A percentile compares a stretch with the other conserved stretches of the same genome.
Conservation (phyloP, 345 rosid species). For the Salix brachista region DNA sequence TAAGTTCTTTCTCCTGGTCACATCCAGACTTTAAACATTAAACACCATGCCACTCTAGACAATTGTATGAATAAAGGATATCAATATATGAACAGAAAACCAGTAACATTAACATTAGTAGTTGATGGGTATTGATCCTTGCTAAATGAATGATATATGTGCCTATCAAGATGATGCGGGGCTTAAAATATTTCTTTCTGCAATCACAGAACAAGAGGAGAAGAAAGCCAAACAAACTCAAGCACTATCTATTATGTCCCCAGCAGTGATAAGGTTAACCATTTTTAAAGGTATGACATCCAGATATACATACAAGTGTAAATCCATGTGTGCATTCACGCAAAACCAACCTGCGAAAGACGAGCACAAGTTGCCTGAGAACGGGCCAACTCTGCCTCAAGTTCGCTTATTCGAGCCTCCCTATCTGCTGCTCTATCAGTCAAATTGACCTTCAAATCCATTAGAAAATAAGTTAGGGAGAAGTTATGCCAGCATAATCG, state of each 20-base stretch:
- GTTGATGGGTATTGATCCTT: not conserved
- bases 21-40: conserved; percentile 14
- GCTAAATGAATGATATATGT: too few species aligned
- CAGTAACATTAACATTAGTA: not conserved
- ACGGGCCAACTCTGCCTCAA: conserved; percentile 64
- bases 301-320: not conserved
- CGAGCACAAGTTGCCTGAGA: conserved; percentile 60
- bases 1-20: conserved; percentile 83
- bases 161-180: too few species aligned
- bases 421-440: conserved; percentile 56
- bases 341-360: conserved; percentile 54
- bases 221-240: too few species aligned
- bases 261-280: too few species aligned
- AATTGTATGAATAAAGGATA: not conserved
- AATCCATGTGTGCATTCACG: not conserved
- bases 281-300: too few species aligned
- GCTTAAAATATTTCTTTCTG: too few species aligned
- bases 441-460: conserved; percentile 56
- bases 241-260: too few species aligned
- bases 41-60: not conserved
- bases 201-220: too few species aligned
- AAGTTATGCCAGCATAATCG: not conserved
- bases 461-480: not conserved
- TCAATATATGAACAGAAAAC: not conserved
- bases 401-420: conserved; percentile 64